Evolutionary conservation across 2,329 filamentous ascomycete genomes (phyloP).

Genomic region (Cytospora piceae): DNA sequence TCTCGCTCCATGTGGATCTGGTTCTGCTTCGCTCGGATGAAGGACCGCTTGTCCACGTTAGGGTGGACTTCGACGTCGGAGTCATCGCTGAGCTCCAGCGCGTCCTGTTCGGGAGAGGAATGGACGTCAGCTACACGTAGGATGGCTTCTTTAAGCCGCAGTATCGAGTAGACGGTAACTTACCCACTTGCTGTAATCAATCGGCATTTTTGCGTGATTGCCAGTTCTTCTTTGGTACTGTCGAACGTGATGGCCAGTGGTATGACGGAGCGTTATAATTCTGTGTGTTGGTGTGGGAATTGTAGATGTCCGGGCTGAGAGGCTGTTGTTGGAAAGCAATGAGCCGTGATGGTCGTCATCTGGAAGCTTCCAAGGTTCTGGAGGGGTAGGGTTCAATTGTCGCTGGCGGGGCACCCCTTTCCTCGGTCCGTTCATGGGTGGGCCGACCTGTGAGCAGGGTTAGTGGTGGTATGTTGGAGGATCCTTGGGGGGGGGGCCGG

Average conservation of each 20-base stretch:
- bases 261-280: background rate
- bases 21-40: conserved; percentile 96
- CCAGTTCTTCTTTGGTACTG: background rate
- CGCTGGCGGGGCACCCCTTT: conserved; percentile 1
- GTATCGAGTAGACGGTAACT: conserved; percentile 30
- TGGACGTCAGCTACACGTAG: conserved; percentile 5
- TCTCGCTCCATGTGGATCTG: conserved; percentile 93
- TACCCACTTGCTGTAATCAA: conserved; percentile 69
- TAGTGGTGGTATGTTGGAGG: background rate
- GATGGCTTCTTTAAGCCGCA: conserved; percentile 22
- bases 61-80: conserved; percentile 98
- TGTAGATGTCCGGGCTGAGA: too few relatives aligned
- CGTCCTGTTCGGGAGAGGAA: conserved; percentile 59
- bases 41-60: conserved; percentile 97
- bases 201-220: conserved; percentile 44
- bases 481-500: background rate
- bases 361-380: conserved; percentile 1
- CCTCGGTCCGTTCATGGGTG: background rate
- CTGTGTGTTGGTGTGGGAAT: background rate
- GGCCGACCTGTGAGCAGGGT: background rate
- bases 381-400: background rate
- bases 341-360: background rate
- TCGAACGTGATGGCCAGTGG: background rate
- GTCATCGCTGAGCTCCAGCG: conserved; percentile 95
- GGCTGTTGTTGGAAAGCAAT: background rate